Base-by-base conservation (phyloP, 2,329 filamentous ascomycete species). In the Calonectria ilicicola region DNA sequence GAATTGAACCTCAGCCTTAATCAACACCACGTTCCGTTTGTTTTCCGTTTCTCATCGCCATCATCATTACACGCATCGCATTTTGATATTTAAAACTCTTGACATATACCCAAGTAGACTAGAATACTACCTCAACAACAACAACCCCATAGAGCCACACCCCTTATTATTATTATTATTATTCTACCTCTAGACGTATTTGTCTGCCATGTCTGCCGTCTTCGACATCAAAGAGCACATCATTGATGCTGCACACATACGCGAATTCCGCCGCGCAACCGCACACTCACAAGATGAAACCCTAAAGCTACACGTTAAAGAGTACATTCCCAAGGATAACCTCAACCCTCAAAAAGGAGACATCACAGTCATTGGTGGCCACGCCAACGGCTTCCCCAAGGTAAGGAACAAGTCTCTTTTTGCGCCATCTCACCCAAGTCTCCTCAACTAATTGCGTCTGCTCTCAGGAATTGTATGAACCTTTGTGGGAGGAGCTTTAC, bases 351-450 rank as follows among this genome's bases (percentile, higher is more conserved):
- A 91, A 74, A 90, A 91, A 1, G 94, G 94, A 40, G 94, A 97
- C 83, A 86, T 98, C 10, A 98, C 95, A 23, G 92, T 98, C 71
- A 91, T 98, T 68, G 95, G 90, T 14, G 93, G 93, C 5, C 96
- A 98, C 84, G 96, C 95, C 63, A 98, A 98, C 85, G 96, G 93
- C 14, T 98, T 98, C 77, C 94, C 95, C 14, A 98, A 98, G 89
- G 94, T 94, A 82, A 19, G 5, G 10, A 44, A 8, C 5, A 1
- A 8, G 14, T 10, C 3, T 5, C 8, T 10, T n/a, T 40, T 60
- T 17, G 32, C 35, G 38, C n/a, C 51, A 63, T 29, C 32, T 63
- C 70, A 7, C 19, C 35, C 14, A 4, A 17, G 12, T 5, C 10
- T 17, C 7, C 19, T 35, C 7, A 51, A 44, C 64, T 66, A 19